Evolutionary conservation across 2,329 filamentous ascomycete species (phyloP).

Genomic region (Pseudopyricularia cyperi): DNA sequence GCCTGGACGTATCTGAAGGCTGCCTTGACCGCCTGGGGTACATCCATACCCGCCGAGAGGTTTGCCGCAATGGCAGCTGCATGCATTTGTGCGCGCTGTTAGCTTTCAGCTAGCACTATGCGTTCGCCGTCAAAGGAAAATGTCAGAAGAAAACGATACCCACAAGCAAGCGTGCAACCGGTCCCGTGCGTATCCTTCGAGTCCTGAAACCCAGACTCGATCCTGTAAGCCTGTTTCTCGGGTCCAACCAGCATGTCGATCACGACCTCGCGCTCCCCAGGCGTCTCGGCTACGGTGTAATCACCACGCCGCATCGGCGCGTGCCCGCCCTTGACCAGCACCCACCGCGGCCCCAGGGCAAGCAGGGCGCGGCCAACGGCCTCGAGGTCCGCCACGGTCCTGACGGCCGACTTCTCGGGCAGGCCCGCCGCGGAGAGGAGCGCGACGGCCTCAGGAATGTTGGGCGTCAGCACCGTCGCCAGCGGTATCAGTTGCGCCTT

Average conservation of each 20-base stretch:
- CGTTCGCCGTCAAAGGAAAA: too few species aligned
- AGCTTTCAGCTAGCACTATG: too few species aligned
- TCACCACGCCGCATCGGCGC: constrained; percentile 50
- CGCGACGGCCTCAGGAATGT: constrained; percentile 60
- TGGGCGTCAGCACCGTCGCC: constrained; percentile 62
- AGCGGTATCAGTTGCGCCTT: constrained; percentile 47
- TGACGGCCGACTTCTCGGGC: constrained; percentile 23
- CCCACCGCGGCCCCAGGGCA: constrained; percentile 59
- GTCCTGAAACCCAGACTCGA: constrained; percentile 58
- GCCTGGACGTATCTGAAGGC: constrained; percentile 61
- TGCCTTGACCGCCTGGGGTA: constrained; percentile 48
- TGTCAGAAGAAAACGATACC: constrained; percentile 17
- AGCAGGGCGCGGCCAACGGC: constrained; percentile 53
- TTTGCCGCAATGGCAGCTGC: constrained; percentile 64
- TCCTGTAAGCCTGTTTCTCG: constrained; percentile 37
- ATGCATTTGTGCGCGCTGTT: too few species aligned
- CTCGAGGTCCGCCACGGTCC: constrained; percentile 53
- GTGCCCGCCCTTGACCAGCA: constrained; percentile 86
- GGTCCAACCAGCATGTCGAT: constrained; percentile 64
- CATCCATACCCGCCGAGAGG: constrained; percentile 43
- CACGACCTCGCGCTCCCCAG: constrained; percentile 51
- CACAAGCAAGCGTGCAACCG: constrained; percentile 83
- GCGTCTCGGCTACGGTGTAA: constrained; percentile 40
- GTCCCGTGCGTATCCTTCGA: constrained; percentile 87
- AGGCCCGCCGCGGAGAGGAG: constrained; percentile 41